Evolutionary conservation across 1,284 basidiomycete species (phyloP), one percentile per base, ranked within the genome.

Genomic region (Boletus mariae): DNA sequence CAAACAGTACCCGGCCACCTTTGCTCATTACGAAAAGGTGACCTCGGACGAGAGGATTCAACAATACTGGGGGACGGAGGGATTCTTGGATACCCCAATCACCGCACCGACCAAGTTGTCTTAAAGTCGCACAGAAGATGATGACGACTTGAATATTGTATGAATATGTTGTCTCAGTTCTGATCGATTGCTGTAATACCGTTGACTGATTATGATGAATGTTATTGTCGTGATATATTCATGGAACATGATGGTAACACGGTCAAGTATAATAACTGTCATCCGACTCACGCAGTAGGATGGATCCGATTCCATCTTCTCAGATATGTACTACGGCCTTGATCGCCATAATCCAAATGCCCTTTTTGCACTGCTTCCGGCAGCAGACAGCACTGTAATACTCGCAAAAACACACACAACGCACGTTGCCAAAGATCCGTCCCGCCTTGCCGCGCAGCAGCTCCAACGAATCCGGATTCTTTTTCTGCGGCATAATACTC

Each of bases 401-500:
- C 20, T 20, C 25, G 13, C n/a, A 45, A 31, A 23, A 26, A 42
- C 13, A 20, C 37, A 35, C 29, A 44, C n/a, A 17, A 61, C 82
- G 58, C 62, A 90, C 90, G 66, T 94, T 89, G 57, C 96, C 96
- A 73, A 98, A 97, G 37, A 97, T 81, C 37, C 96, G 87, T 8
- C 97, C 96, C 26, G 90, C 85, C 74, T 99, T 99, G 60, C 96
- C 96, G 56, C 96, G 87, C 53, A 99, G 79, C 26, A 99, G 79
- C 71, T 99, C 97, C 45, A 97, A 76, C 29, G 94, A 97, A 72
- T 98, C 96, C 0, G 97, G 94, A 72, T 99, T 99, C 77, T 99
- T 98, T 79, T 99, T 98, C 70, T 99, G 96, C 2, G 96, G 96
- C 96, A 99, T 99, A 70, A 99, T 98, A 59, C 94, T 98, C 40